phyloP scores from a whole-genome alignment of 257 asterid genomes.

The Lantana camara region DNA sequence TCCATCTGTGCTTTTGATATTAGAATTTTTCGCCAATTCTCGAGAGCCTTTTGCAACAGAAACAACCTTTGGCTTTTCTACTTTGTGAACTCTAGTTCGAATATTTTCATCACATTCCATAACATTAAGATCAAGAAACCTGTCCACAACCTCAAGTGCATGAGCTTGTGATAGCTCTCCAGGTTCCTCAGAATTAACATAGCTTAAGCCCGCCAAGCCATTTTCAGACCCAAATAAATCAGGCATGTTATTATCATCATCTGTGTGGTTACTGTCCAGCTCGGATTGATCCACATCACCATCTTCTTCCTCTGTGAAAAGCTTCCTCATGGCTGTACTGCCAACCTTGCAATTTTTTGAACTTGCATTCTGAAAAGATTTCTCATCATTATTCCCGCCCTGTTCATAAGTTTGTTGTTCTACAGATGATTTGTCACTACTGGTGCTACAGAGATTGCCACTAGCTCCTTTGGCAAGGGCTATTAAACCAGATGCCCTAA shows the following conservation, averaged over 20 bases:
- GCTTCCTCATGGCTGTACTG: constrained; percentile 70
- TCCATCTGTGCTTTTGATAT: constrained; percentile 35
- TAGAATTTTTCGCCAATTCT: constrained; percentile 59
- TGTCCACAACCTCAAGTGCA: constrained; percentile 86
- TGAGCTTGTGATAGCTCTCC: constrained; percentile 85
- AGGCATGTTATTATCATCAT: constrained; percentile 31
- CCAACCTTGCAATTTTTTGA: constrained; percentile 40
- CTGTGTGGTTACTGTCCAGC: constrained; percentile 32
- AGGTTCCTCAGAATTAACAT: constrained; percentile 84
- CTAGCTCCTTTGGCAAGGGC: constrained; percentile 50
- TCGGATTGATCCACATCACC: constrained; percentile 41
- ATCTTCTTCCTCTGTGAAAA: constrained; percentile 60
- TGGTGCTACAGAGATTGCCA: constrained; percentile 27
- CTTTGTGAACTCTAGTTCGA: constrained; percentile 30
- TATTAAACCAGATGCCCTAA: constrained; percentile 82
- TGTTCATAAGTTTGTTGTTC: constrained; percentile 35
- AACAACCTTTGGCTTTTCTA: constrained; percentile 42
- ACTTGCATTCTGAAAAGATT: constrained; percentile 31
- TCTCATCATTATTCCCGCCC: constrained; percentile 33
- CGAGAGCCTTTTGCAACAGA: constrained; percentile 67
- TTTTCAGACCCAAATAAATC: constrained; percentile 39
- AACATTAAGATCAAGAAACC: constrained; percentile 65
- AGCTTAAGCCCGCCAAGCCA: constrained; percentile 74
- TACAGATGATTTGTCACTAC: constrained; percentile 39
- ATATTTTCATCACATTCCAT: constrained; percentile 46